Percentiles rank a stretch among this genome's conserved stretches.
phyloP scores from a whole-genome alignment of 2,329 filamentous ascomycete genomes.

The Ascochyta rabiei region DNA sequence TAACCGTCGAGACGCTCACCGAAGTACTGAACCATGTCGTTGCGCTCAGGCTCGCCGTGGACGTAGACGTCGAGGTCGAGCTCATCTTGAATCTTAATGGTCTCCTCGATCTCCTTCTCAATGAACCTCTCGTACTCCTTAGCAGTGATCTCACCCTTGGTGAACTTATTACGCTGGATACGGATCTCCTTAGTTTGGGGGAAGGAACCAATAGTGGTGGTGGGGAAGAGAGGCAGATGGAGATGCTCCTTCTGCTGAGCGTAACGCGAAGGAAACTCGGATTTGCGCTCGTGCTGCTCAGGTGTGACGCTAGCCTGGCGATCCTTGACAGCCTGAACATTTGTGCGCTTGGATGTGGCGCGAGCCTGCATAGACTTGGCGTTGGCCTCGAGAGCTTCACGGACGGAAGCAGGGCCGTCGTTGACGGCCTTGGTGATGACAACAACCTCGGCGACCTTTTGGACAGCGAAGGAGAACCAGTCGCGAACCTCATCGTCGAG shows the following conservation, averaged over 20 bases:
- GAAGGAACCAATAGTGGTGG: slow-evolving; percentile 99
- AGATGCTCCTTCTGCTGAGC: slow-evolving; percentile 89
- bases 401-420: slow-evolving; percentile 84
- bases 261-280: slow-evolving; percentile 83
- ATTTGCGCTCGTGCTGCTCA: slow-evolving; percentile 91
- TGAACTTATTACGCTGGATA: slow-evolving; percentile 95
- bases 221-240: slow-evolving; percentile 95
- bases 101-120: slow-evolving; percentile 95
- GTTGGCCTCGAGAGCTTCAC: slow-evolving; percentile 92
- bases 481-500: slow-evolving; percentile 90
- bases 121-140: slow-evolving; percentile 98
- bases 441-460: slow-evolving; percentile 92
- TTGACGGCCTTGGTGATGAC: slow-evolving; percentile 97
- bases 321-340: slow-evolving; percentile 96
- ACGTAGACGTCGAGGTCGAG: slow-evolving; percentile 96
- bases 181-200: slow-evolving; percentile 99
- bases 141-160: slow-evolving; percentile 94
- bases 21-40: slow-evolving; percentile 99
- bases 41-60: slow-evolving; percentile 98
- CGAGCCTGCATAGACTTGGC: slow-evolving; percentile 92
- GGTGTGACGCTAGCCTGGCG: slow-evolving; percentile 86
- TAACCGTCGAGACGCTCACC: slow-evolving; percentile 97
- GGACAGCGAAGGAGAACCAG: slow-evolving; percentile 97
- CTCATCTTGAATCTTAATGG: slow-evolving; percentile 97
- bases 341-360: slow-evolving; percentile 91